Percentiles rank a stretch among this genome's conserved stretches.
Conservation (phyloP, 2,329 filamentous ascomycete species). For the Botrytis pseudocinerea region DNA sequence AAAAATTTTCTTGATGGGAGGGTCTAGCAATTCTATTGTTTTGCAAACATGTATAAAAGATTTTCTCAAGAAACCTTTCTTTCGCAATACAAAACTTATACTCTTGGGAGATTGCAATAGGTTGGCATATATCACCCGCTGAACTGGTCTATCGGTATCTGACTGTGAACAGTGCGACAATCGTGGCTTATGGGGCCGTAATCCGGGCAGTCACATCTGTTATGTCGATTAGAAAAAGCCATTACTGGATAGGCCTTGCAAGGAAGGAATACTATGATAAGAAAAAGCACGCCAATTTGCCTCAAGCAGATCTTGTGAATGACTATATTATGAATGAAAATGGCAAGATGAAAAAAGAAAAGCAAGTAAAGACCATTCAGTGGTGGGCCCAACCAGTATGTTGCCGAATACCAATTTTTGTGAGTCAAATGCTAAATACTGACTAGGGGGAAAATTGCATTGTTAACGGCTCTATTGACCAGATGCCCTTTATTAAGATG, state of each 20-base stretch:
- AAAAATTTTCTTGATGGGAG: constrained; percentile 1
- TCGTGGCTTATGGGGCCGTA: background rate
- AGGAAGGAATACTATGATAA: constrained; percentile 5
- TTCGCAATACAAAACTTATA: background rate
- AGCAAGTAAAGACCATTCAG: constrained; percentile 3
- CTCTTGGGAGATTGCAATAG: background rate
- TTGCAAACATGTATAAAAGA: background rate
- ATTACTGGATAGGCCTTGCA: constrained; percentile 8
- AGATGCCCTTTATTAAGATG: constrained; percentile 5
- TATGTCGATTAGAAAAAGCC: constrained; percentile 5
- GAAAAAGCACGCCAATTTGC: background rate
- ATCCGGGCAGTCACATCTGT: constrained; percentile 4
- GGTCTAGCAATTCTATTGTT: constrained; percentile 1
- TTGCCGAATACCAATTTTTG: constrained; percentile 1
- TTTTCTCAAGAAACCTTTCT: background rate
- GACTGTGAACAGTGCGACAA: background rate
- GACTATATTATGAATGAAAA: background rate
- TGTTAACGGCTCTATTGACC: background rate
- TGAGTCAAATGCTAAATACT: constrained; percentile 7
- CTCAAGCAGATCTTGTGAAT: constrained; percentile 9
- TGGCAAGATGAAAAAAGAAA: constrained; percentile 8
- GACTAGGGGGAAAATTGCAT: background rate
- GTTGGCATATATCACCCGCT: constrained; percentile 1
- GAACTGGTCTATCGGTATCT: background rate
- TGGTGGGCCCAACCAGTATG: constrained; percentile 9